These are phyloP conservation scores for Farysia itapuensis DNA, from an alignment of 1,284 basidiomycete genomes.

Conservation along the genomic window DNA sequence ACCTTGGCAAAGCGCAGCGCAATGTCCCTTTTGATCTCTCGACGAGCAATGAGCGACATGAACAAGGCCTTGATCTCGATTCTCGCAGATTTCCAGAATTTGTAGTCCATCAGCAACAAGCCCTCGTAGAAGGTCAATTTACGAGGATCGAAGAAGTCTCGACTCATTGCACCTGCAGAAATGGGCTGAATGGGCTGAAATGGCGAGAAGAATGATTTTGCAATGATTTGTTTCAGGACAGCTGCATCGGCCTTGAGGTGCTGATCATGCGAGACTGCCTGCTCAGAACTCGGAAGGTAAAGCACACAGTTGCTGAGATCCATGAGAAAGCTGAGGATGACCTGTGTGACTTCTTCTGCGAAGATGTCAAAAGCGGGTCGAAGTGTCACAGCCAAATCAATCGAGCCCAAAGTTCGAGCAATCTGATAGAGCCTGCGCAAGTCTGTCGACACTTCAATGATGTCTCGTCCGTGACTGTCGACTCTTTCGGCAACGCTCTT, in stretches of 20 bases:
- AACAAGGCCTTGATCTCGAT: conserved; percentile 79
- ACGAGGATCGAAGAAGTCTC: conserved; percentile 46
- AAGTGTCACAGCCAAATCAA: conserved; percentile 89
- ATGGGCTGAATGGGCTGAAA: conserved; percentile 36
- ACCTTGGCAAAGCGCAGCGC: conserved; percentile 63
- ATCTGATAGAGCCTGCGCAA: conserved; percentile 73
- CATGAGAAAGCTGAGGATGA: conserved; percentile 46
- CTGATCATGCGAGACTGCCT: conserved; percentile 13
- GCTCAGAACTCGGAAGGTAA: conserved; percentile 15
- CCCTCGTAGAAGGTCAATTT: conserved; percentile 50
- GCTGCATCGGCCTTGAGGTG: conserved; percentile 38
- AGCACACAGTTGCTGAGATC: conserved; percentile 52
- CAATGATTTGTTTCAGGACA: conserved; percentile 42
- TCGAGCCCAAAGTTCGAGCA: conserved; percentile 77
- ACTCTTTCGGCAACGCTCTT: conserved; percentile 70
- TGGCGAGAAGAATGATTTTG: conserved; percentile 34
- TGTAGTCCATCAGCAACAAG: conserved; percentile 52
- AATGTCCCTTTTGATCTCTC: conserved; percentile 74
- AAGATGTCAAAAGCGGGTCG: conserved; percentile 85
- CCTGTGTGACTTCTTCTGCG: conserved; percentile 77
- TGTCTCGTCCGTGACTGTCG: conserved; percentile 79
- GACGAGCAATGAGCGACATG: conserved; percentile 71
- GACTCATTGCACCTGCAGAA: conserved; percentile 38
- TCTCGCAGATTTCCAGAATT: conserved; percentile 62
- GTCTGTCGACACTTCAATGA: conserved; percentile 77